Evolutionary conservation across 2,329 filamentous ascomycete species (phyloP).

Genomic region (Fusarium sp.): DNA sequence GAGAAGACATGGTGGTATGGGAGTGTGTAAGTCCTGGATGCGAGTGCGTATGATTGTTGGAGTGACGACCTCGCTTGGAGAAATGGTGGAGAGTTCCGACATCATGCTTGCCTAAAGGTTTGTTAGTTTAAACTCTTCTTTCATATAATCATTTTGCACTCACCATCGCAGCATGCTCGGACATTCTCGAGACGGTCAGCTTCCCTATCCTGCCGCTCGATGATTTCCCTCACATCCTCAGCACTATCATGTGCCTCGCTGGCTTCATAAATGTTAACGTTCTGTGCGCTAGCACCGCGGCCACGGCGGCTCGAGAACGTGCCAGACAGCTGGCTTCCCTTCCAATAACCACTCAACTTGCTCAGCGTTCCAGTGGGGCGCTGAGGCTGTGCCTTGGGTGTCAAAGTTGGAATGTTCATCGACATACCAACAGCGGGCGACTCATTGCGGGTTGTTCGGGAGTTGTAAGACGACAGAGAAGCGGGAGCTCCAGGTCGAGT

Average conservation of each 20-base stretch:
- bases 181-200: constrained; percentile 92
- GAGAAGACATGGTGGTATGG: constrained; percentile 55
- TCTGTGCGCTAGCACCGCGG: constrained; percentile 63
- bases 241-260: constrained; percentile 81
- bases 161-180: constrained; percentile 96
- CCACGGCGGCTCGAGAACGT: constrained; percentile 70
- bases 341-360: constrained; percentile 74
- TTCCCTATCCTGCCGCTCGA: constrained; percentile 83
- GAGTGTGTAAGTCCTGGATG: constrained; percentile 56
- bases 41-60: constrained; percentile 56
- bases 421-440: constrained; percentile 69
- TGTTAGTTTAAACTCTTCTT: constrained; percentile 30
- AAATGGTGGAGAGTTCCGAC: constrained; percentile 72
- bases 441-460: constrained; percentile 77
- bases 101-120: constrained; percentile 77
- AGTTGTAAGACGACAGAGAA: constrained; percentile 87
- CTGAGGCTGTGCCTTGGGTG: constrained; percentile 62
- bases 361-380: constrained; percentile 66
- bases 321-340: constrained; percentile 62
- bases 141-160: constrained; percentile 53
- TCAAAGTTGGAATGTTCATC: constrained; percentile 70
- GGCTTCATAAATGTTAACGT: constrained; percentile 70
- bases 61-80: constrained; percentile 61
- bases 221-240: constrained; percentile 85
- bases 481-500: constrained; percentile 69